Base-by-base conservation (phyloP, 1,284 basidiomycete species). In the Sanghuangporus weigelae region DNA sequence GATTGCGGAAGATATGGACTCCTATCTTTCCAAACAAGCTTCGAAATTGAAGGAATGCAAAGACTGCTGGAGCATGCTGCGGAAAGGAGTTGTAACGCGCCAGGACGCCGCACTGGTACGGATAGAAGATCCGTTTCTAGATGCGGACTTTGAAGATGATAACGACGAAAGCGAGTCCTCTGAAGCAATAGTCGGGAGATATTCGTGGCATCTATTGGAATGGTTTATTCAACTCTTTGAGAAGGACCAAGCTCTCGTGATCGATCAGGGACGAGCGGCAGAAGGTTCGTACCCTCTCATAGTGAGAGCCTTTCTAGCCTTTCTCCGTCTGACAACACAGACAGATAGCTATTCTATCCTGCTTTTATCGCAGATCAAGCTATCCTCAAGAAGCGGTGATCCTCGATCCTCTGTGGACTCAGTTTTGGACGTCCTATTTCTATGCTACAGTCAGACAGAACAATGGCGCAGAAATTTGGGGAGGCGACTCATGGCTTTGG, bases 141-240 rank as follows among this genome's bases (percentile, higher is more conserved):
- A 54, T 44, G 11, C 31, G 23, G 53, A 57, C 36, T 63, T 59
- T 49, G 69, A 71, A 57, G 66, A 71, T 40, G 69, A 69, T 39
- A 68, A 72, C 0, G 67, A 69, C 3, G 65, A 64, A 57, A 60
- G 56, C 46, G 72, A 73, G 36, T 72, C 36, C 16, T 49, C 67
- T 39, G 74, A 73, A 42, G 69, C 72, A 42, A 69, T 79, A 36
- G 78, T 90, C 35, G 83, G 81, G 35, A 77, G 81, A 59, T 74
- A 84, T 67, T 83, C 87, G 10, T 91, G 89, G 89, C 78, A 80
- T 36, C 71, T 86, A 21, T 76, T 91, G 21, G 80, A 84, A 26
- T 90, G 86, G 84, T 68, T 90, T 2, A 55, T 91, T n/a, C 69
- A 73, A 23, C 65, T 89, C 16, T 87, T 89, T 66, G 87, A 91